Evolutionary conservation across 768 basidiomycete genomes (phyloP).

Genomic region (Kwoniella europaea): DNA sequence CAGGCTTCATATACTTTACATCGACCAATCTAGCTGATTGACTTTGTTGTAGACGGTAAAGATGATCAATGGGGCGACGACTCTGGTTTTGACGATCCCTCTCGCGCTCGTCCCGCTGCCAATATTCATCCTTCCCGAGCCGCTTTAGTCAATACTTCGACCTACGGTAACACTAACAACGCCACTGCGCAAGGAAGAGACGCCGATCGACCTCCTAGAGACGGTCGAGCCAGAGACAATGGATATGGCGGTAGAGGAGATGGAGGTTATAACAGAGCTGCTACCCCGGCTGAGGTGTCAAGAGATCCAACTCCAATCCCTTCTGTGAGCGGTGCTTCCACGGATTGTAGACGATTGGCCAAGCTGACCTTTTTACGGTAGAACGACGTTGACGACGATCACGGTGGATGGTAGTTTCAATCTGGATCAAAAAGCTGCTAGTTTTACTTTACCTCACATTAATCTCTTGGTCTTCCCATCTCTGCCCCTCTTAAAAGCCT

Average conservation of each 20-base stretch:
- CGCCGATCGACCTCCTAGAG: background rate
- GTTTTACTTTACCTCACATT: background rate
- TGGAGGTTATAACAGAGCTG: background rate
- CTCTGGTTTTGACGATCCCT: background rate
- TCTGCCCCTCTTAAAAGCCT: background rate
- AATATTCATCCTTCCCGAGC: background rate
- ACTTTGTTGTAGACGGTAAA: too few species aligned
- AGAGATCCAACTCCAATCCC: background rate
- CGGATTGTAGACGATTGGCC: too few species aligned
- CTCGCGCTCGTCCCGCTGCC: background rate
- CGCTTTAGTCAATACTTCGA: background rate
- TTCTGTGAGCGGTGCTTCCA: background rate
- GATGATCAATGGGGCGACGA: background rate
- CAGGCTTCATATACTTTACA: too few species aligned
- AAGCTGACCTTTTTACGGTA: too few species aligned
- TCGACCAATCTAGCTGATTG: too few species aligned
- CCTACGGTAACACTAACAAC: too few species aligned
- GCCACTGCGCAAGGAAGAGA: background rate
- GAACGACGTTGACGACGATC: background rate
- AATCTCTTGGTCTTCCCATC: background rate
- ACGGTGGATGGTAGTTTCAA: background rate
- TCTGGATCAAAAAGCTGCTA: background rate
- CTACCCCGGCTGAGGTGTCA: background rate
- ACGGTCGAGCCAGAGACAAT: background rate
- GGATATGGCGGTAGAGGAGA: background rate